These are phyloP conservation scores for Metschnikowia similis DNA, from an alignment of 805 yeast genomes.

Conservation along the genomic window DNA sequence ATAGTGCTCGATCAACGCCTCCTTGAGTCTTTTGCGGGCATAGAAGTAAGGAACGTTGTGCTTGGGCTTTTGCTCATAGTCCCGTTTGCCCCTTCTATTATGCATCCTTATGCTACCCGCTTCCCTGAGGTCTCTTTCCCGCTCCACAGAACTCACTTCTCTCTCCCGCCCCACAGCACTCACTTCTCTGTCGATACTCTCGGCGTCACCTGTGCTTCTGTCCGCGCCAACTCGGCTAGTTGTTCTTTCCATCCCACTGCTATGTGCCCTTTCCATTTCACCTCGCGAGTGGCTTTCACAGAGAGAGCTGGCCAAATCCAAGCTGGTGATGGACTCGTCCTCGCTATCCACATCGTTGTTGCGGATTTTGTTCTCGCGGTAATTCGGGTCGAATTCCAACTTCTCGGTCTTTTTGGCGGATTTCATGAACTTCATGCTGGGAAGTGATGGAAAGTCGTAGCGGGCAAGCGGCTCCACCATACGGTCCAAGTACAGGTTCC, in stretches of 20 bases:
- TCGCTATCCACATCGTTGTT: constrained; percentile 23
- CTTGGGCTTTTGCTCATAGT: constrained; percentile 39
- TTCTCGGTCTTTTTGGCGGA: constrained; percentile 7
- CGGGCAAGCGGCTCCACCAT: constrained; percentile 22
- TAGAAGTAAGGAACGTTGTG: constrained; percentile 53
- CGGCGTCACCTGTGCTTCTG: too few species aligned
- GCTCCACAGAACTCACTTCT: background rate
- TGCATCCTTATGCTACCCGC: background rate
- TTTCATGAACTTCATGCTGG: constrained; percentile 31
- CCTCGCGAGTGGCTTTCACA: background rate
- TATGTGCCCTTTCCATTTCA: background rate
- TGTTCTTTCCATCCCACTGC: too few species aligned
- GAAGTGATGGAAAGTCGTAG: constrained; percentile 40
- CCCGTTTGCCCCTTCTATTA: constrained; percentile 26
- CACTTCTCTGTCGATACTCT: background rate
- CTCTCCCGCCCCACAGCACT: background rate
- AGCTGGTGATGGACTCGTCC: background rate
- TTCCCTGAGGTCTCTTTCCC: background rate
- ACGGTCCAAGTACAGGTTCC: constrained; percentile 27
- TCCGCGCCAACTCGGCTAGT: too few species aligned
- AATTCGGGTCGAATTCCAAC: constrained; percentile 26
- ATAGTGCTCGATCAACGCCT: constrained; percentile 69
- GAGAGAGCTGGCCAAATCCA: background rate
- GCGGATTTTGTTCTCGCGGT: constrained; percentile 35
- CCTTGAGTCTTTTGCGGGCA: constrained; percentile 65